Conservation (phyloP, 2,329 filamentous ascomycete genomes). For the Colletotrichum somersetense region DNA sequence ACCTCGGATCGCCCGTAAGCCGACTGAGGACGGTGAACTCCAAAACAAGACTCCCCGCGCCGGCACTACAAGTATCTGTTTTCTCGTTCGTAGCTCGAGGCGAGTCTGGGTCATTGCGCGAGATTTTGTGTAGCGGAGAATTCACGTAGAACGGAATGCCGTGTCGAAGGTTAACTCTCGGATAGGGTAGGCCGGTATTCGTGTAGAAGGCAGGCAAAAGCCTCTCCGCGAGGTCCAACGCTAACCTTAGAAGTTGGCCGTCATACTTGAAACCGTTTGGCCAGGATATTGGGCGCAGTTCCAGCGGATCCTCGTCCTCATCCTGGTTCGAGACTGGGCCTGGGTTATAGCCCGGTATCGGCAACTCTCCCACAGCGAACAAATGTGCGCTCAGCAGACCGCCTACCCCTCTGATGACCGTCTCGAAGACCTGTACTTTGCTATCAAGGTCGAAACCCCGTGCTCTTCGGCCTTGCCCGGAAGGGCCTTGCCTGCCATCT, state of each 20-base stretch:
- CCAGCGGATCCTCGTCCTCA: constrained; percentile 56
- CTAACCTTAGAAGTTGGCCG: constrained; percentile 90
- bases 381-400: constrained; percentile 93
- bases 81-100: constrained; percentile 66
- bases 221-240: constrained; percentile 84
- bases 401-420: constrained; percentile 92
- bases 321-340: constrained; percentile 45
- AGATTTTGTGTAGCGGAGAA: constrained; percentile 78
- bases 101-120: constrained; percentile 55
- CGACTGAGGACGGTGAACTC: constrained; percentile 94
- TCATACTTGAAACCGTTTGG: constrained; percentile 81
- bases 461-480: constrained; percentile 77
- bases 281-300: constrained; percentile 75
- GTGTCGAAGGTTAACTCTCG: constrained; percentile 89
- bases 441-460: constrained; percentile 94
- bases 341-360: constrained; percentile 83
- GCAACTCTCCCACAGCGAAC: constrained; percentile 91
- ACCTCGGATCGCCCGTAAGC: constrained; percentile 86
- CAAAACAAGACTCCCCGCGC: constrained; percentile 93
- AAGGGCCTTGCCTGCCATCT: constrained; percentile 78
- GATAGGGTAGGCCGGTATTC: constrained; percentile 91
- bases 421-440: constrained; percentile 99
- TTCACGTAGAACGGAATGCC: constrained; percentile 94
- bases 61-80: constrained; percentile 96
- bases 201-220: constrained; percentile 94